These are phyloP conservation scores for Musa beccarii DNA, from an alignment of 176 grass and related monocot genomes.

Conservation along the genomic window DNA sequence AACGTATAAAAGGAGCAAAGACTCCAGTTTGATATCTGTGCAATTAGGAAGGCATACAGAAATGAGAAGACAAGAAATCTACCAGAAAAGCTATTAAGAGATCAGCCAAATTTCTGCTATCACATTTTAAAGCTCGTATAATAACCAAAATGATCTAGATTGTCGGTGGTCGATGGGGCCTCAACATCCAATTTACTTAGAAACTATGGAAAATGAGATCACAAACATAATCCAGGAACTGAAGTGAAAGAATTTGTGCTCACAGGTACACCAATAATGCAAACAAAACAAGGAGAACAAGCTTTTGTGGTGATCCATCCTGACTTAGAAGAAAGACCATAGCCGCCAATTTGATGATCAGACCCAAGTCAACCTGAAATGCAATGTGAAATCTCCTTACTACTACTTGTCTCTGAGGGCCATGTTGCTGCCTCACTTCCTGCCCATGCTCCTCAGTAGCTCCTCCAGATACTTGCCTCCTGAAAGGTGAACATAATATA, in stretches of 20 bases:
- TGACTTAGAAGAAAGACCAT: constrained; percentile 85
- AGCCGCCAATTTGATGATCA: constrained; percentile 88
- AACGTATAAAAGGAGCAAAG: constrained; percentile 69
- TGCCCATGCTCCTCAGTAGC: constrained; percentile 52
- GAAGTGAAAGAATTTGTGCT: constrained; percentile 23
- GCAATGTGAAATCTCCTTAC: constrained; percentile 86
- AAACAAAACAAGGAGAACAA: constrained; percentile 79
- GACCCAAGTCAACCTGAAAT: constrained; percentile 74
- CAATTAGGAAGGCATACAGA: background rate
- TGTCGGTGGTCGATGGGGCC: background rate
- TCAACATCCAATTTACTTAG: background rate
- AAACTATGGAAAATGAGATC: background rate
- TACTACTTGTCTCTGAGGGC: constrained; percentile 68
- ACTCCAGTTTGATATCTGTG: constrained; percentile 85
- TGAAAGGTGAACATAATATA: constrained; percentile 24
- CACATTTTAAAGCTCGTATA: background rate
- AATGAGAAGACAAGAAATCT: background rate
- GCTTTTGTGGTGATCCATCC: constrained; percentile 81
- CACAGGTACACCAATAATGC: constrained; percentile 77
- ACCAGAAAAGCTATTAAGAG: background rate
- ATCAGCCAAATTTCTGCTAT: too few relatives aligned
- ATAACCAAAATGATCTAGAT: background rate
- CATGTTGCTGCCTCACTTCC: constrained; percentile 53
- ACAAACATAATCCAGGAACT: background rate
- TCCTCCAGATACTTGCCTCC: constrained; percentile 41